Percentiles rank a stretch among this genome's conserved stretches.
Conservation (phyloP, 2,329 filamentous ascomycete genomes). For the Xylaria sp. region DNA sequence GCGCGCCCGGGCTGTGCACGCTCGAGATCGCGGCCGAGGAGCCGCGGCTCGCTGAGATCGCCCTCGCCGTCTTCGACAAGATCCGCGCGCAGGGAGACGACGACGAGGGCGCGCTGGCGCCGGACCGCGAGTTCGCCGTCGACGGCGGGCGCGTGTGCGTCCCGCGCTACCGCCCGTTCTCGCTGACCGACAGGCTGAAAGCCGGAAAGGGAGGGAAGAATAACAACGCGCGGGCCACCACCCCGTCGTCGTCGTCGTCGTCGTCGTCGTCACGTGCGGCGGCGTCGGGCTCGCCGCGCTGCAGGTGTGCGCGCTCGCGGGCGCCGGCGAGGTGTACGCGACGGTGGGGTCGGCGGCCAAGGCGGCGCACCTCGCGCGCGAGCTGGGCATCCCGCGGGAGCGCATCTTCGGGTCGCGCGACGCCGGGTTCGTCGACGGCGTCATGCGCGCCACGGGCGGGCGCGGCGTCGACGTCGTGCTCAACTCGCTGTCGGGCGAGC, state of each 20-base stretch:
- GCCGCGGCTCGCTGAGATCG: conserved; percentile 12
- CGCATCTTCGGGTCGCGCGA: conserved; percentile 27
- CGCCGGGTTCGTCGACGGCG: conserved; percentile 14
- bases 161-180: conserved; percentile 33
- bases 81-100: conserved; percentile 25
- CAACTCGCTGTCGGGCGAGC: conserved; percentile 45
- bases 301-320: conserved; percentile 22
- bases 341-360: conserved; percentile 27
- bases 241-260: not conserved
- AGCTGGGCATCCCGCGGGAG: conserved; percentile 18
- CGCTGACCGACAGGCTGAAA: conserved; percentile 27
- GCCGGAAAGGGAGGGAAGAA: not conserved
- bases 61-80: conserved; percentile 27
- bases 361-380: conserved; percentile 14
- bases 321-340: conserved; percentile 23
- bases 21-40: conserved; percentile 34
- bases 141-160: conserved; percentile 31
- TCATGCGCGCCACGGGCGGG: conserved; percentile 23
- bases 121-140: conserved; percentile 40
- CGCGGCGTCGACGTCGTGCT: conserved; percentile 37
- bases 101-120: conserved; percentile 26
- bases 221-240: not conserved
- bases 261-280: conserved; percentile 15
- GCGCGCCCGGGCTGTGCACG: conserved; percentile 32
- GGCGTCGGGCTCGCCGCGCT: conserved; percentile 28